Base-by-base conservation (phyloP, 768 basidiomycete species). In the Mycena galericulata region DNA sequence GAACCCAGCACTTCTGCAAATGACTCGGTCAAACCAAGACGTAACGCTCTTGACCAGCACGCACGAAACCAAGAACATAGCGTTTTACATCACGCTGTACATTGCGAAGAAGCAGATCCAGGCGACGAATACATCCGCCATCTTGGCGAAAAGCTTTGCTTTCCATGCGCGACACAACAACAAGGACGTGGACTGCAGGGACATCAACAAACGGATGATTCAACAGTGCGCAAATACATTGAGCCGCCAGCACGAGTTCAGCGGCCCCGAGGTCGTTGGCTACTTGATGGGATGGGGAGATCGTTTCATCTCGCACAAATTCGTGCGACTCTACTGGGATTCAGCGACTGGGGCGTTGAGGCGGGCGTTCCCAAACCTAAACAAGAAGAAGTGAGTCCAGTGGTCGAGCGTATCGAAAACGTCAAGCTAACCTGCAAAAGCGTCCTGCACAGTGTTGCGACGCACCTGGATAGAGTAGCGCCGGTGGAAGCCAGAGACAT, bases 281-380 rank as follows among this genome's bases (percentile, higher is more conserved):
- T 82, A 84, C 47, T 49, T 86, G 0, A 84, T 83, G 82, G 83
- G 82, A 3, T 84, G 81, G 82, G 80, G 79, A 0, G 84, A 85
- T 53, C 49, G 66, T 0, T 82, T 74, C 29, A 55, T 72, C 18
- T 85, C 83, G 0, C 84, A 86, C 60, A 36, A 69, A 20, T 86
- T 79, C 61, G 72, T 71, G 0, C 59, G 73, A 0, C 76, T 86
- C 0, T 82, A 79, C 46, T 83, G 79, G 81, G 72, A 77, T 12
- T 27, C 27, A 3, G 68, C 70, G 7, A 40, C 63, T 5, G 3
- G 8, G 17, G 68, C 71, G 0, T 20, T 78, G n/a, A 71, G 73
- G 22, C 29, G 30, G 5, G 14, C 6, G 15, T 60, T 36, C 36
- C 58, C 32, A 47, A 6, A 5, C 3, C n/a, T 9, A 47, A 2